Evolutionary conservation across 345 rosid species (phyloP).

Genomic region (Fremontodendron californicum): DNA sequence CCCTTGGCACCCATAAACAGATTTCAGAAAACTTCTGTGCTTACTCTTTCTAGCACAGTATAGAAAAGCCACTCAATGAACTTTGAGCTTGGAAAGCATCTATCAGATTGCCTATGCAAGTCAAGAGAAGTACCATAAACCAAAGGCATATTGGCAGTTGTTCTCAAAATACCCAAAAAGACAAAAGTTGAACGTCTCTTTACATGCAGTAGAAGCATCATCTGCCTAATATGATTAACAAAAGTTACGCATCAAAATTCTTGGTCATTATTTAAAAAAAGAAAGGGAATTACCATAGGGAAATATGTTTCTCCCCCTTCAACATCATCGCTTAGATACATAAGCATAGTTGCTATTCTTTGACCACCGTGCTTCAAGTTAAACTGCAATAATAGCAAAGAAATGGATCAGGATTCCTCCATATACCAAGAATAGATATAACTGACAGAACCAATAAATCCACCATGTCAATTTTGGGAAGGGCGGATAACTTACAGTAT

Average conservation of each 20-base stretch:
- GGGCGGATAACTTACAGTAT: constrained; percentile 55
- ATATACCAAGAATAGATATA: neutral
- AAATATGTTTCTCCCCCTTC: constrained; percentile 98
- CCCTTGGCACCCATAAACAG: neutral
- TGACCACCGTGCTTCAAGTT: constrained; percentile 94
- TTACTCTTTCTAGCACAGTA: neutral
- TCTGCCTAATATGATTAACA: constrained; percentile 1
- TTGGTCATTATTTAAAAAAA: neutral
- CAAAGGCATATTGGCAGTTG: neutral
- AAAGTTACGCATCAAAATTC: neutral
- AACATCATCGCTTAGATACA: constrained; percentile 81
- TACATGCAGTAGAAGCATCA: neutral
- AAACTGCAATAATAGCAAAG: constrained; percentile 40
- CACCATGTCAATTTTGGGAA: neutral
- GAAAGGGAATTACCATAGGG: constrained; percentile 58
- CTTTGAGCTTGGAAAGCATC: neutral
- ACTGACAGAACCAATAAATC: neutral
- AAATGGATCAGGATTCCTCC: neutral
- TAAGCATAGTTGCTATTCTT: constrained; percentile 85
- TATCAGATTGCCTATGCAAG: neutral
- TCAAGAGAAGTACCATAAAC: neutral
- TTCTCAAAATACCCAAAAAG: neutral
- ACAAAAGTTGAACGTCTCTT: neutral
- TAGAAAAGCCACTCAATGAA: too few relatives aligned
- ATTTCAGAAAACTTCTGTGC: neutral